These are phyloP conservation scores for Tetrapisispora nanseiensis DNA, from an alignment of 805 yeast genomes.

Conservation along the genomic window DNA sequence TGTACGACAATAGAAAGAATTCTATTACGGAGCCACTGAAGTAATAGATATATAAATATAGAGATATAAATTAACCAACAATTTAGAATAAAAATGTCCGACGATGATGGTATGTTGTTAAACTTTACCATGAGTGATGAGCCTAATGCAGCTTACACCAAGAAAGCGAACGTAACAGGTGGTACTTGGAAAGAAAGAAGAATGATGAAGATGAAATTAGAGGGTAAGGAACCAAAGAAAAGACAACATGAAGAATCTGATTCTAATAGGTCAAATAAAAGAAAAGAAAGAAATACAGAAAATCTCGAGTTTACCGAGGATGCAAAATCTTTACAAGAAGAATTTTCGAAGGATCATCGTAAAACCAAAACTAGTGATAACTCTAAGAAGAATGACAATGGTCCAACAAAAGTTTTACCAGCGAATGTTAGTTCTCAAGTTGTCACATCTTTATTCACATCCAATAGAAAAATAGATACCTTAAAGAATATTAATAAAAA, in stretches of 20 bases:
- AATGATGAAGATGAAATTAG: slow-evolving; percentile 40
- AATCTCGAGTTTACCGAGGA: slow-evolving; percentile 8
- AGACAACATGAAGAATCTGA: slow-evolving; percentile 2
- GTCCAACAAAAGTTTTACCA: slow-evolving; percentile 6
- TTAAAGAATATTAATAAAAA: slow-evolving; percentile 30
- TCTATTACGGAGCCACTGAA: too few species aligned
- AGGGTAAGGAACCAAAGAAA: slow-evolving; percentile 33
- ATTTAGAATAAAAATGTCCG: slow-evolving; percentile 20
- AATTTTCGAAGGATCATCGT: neutral
- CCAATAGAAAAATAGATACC: slow-evolving; percentile 44
- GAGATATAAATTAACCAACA: neutral
- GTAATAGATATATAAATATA: neutral
- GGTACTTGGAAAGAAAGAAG: slow-evolving; percentile 81
- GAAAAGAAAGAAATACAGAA: slow-evolving; percentile 4
- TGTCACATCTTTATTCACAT: slow-evolving; percentile 78
- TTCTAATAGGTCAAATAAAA: neutral
- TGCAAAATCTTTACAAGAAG: neutral
- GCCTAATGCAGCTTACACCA: slow-evolving; percentile 24
- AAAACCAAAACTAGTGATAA: neutral
- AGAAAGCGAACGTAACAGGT: slow-evolving; percentile 38
- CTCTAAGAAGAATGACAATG: neutral
- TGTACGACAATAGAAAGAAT: too few species aligned
- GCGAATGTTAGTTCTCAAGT: slow-evolving; percentile 34
- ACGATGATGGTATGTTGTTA: slow-evolving; percentile 42
- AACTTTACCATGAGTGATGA: slow-evolving; percentile 52